Evolutionary conservation across 768 basidiomycete genomes (phyloP).

Genomic region (Ramaria sp.): DNA sequence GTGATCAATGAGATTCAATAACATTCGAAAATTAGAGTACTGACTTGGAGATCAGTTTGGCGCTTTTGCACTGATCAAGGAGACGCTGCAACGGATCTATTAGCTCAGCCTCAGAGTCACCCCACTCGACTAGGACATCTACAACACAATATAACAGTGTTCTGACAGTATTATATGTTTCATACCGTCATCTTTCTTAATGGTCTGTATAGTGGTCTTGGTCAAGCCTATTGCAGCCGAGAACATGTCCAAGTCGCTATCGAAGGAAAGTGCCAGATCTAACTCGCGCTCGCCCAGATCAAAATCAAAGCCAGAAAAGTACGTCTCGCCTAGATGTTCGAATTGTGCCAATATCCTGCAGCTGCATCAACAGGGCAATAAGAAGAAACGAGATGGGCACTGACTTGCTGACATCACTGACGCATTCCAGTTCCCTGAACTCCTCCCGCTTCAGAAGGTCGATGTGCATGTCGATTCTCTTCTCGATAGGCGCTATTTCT

Average conservation of each 20-base stretch:
- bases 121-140: constrained; percentile 71
- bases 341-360: constrained; percentile 84
- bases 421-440: constrained; percentile 90
- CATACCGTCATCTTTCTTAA: constrained; percentile 69
- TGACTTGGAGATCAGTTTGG: constrained; percentile 72
- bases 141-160: neutral
- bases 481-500: constrained; percentile 84
- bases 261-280: constrained; percentile 70
- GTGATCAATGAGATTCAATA: neutral
- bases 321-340: constrained; percentile 82
- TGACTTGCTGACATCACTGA: constrained; percentile 73
- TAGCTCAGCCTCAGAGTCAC: constrained; percentile 65
- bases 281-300: constrained; percentile 88
- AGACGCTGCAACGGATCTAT: constrained; percentile 76
- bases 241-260: constrained; percentile 90
- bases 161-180: too few relatives aligned
- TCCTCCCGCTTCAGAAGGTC: constrained; percentile 77
- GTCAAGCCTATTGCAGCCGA: constrained; percentile 84
- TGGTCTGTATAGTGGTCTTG: constrained; percentile 70
- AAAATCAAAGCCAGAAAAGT: constrained; percentile 72
- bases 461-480: constrained; percentile 85
- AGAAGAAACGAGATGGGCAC: neutral
- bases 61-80: constrained; percentile 70
- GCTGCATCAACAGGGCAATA: neutral
- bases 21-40: constrained; percentile 15